Evolutionary conservation across 305 asterid species (phyloP).

Genomic region (Fraxinus nigra): DNA sequence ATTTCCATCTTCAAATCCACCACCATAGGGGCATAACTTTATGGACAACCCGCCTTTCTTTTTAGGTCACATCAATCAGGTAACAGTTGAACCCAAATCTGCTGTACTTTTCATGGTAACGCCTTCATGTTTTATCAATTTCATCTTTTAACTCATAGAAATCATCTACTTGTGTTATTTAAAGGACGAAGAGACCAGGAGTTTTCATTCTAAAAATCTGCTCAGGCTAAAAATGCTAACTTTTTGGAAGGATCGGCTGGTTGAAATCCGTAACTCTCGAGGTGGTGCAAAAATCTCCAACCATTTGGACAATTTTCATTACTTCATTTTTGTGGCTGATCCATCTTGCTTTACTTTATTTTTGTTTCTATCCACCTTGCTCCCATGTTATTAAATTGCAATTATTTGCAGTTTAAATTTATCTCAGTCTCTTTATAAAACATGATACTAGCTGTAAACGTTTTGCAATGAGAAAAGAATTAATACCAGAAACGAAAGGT

Average conservation of each 20-base stretch:
- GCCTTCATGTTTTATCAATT: background rate
- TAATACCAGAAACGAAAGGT: background rate
- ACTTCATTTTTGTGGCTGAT: conserved; percentile 10
- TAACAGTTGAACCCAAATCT: background rate
- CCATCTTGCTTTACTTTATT: background rate
- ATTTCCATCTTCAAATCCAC: conserved; percentile 5
- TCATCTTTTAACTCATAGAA: background rate
- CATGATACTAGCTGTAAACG: background rate
- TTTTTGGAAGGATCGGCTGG: conserved; percentile 38
- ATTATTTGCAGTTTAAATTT: background rate
- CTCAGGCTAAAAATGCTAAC: conserved; percentile 25
- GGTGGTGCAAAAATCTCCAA: conserved; percentile 8
- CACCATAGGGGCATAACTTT: conserved; percentile 19
- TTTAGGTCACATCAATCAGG: conserved; percentile 5
- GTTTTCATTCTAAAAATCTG: conserved; percentile 14
- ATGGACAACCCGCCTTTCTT: conserved; percentile 11
- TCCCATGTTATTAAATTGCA: background rate
- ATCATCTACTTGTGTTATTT: background rate
- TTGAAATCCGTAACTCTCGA: conserved; percentile 29
- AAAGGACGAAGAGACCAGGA: conserved; percentile 18
- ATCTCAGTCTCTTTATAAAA: background rate
- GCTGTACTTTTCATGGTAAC: background rate
- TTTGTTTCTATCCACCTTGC: background rate
- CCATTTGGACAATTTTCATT: background rate
- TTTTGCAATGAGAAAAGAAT: background rate